Conservation (phyloP, 208 protist genomes). For the Leishmania mexicana region DNA sequence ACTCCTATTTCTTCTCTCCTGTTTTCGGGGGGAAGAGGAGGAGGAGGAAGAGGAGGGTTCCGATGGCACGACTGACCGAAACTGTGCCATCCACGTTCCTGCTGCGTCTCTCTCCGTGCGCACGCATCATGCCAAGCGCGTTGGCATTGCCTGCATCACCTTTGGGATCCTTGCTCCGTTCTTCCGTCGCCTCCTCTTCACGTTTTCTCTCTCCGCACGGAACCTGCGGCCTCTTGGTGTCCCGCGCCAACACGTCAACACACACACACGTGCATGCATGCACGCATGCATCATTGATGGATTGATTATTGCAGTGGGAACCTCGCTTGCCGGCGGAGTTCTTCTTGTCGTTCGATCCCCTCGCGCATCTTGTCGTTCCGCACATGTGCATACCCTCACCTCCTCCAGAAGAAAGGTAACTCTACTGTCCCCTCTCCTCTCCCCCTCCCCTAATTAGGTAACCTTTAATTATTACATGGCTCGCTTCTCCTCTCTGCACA, state of each 20-base stretch:
- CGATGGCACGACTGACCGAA: not conserved
- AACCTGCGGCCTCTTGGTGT: not conserved
- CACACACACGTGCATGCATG: not conserved
- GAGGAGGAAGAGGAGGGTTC: not conserved
- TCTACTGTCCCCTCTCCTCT: not conserved
- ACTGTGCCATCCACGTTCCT: not conserved
- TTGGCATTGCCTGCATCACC: not conserved
- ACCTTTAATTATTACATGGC: not conserved
- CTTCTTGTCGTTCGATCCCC: not conserved
- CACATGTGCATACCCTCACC: not conserved
- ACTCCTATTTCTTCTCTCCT: not conserved
- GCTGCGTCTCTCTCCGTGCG: not conserved
- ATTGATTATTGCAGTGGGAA: not conserved
- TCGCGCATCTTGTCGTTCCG: not conserved
- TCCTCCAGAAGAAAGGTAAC: not conserved
- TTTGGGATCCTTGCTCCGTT: not conserved
- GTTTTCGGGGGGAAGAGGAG: too few species aligned
- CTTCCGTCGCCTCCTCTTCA: not conserved
- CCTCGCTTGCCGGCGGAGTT: not conserved
- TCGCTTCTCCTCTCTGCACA: conserved; percentile 1
- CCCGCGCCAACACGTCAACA: not conserved
- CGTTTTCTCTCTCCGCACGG: not conserved
- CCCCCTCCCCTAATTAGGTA: not conserved
- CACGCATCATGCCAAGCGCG: not conserved
- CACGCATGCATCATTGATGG: not conserved